phyloP scores from a whole-genome alignment of 2,329 filamentous ascomycete species.

The Pseudocercospora cruenta region DNA sequence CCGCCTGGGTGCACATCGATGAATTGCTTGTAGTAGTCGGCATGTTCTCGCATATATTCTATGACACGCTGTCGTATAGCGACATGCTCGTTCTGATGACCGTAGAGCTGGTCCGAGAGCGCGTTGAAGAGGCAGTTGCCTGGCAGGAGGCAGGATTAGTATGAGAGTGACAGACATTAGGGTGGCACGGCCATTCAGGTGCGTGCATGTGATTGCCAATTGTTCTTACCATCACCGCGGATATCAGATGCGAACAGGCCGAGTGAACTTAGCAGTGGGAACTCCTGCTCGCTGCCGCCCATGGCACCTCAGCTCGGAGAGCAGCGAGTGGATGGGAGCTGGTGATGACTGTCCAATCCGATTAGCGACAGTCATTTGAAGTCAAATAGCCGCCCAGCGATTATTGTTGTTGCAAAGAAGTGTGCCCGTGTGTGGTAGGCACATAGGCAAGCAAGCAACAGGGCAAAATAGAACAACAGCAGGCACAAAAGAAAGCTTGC shows the following conservation, averaged over 20 bases:
- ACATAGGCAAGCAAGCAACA: conserved; percentile 6
- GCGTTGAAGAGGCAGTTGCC: conserved; percentile 73
- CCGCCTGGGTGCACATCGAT: conserved; percentile 59
- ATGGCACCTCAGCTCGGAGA: conserved; percentile 26
- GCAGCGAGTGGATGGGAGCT: conserved; percentile 8
- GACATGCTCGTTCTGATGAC: conserved; percentile 59
- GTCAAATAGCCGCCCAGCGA: conserved; percentile 1
- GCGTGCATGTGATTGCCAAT: conserved; percentile 11
- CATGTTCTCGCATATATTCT: conserved; percentile 63
- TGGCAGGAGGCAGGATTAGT: conserved; percentile 39
- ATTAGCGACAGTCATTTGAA: conserved; percentile 10
- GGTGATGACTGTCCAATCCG: conserved; percentile 2
- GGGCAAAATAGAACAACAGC: conserved; percentile 10
- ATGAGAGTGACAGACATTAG: background rate
- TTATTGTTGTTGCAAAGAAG: conserved; percentile 1
- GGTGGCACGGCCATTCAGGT: conserved; percentile 14
- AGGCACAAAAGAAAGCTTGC: conserved; percentile 8
- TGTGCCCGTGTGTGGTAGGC: background rate
- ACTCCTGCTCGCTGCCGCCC: conserved; percentile 47
- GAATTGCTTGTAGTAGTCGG: conserved; percentile 67
- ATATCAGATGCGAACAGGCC: conserved; percentile 64
- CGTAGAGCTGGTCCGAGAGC: conserved; percentile 68
- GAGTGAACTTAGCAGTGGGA: conserved; percentile 59
- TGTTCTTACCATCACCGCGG: conserved; percentile 63
- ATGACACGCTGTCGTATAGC: conserved; percentile 64